Evolutionary conservation across 768 basidiomycete genomes (phyloP).

Genomic region (Cubamyces sp.): DNA sequence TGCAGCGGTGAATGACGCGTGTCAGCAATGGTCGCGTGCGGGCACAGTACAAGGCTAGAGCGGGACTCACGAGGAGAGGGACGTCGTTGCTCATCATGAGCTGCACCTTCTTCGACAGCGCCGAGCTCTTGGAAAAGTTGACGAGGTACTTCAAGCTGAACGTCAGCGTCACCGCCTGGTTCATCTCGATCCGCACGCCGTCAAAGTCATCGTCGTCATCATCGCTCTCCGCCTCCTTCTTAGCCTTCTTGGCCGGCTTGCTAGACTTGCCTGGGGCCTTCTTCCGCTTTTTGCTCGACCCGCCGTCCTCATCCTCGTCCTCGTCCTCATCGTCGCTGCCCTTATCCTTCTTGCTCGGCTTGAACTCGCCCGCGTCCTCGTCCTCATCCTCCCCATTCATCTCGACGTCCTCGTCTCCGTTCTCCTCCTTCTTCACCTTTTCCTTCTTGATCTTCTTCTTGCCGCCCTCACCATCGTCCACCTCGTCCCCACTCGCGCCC

Average conservation of each 20-base stretch:
- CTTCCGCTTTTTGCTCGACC: slow-evolving; percentile 64
- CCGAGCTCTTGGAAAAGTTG: slow-evolving; percentile 92
- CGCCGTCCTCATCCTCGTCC: slow-evolving; percentile 40
- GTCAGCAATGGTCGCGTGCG: background rate
- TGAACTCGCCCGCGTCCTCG: slow-evolving; percentile 49
- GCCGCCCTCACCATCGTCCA: slow-evolving; percentile 42
- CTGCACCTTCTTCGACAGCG: slow-evolving; percentile 71
- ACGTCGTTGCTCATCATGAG: slow-evolving; percentile 94
- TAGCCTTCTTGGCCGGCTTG: slow-evolving; percentile 60
- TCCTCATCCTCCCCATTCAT: slow-evolving; percentile 38
- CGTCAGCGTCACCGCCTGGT: slow-evolving; percentile 87
- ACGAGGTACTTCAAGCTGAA: slow-evolving; percentile 97
- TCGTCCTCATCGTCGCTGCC: slow-evolving; percentile 40
- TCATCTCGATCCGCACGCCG: slow-evolving; percentile 82
- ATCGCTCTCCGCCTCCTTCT: slow-evolving; percentile 53
- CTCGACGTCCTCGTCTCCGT: slow-evolving; percentile 44
- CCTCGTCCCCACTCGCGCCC: slow-evolving; percentile 57
- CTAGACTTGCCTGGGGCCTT: slow-evolving; percentile 57
- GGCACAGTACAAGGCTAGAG: background rate
- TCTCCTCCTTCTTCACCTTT: slow-evolving; percentile 57
- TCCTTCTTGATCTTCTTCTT: slow-evolving; percentile 44
- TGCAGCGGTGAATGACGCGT: slow-evolving; percentile 32
- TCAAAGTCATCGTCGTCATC: slow-evolving; percentile 52
- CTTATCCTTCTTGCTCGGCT: slow-evolving; percentile 30
- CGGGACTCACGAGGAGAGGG: slow-evolving; percentile 70